Base-by-base conservation (phyloP, 306 rosid species). In the Canavalia gladiata region DNA sequence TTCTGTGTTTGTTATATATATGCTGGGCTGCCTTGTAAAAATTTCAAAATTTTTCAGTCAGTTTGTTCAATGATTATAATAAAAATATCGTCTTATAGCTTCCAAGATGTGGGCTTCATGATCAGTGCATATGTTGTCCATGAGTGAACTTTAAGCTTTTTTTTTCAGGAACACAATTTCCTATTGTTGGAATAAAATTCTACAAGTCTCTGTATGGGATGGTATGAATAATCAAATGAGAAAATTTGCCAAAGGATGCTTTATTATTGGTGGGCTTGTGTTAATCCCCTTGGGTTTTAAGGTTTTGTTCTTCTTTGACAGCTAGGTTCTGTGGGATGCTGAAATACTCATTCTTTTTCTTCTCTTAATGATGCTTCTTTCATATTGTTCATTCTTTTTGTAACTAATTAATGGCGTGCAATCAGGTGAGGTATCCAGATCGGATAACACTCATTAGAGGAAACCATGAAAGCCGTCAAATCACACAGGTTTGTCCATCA, bases 381-480 rank as follows among this genome's bases (percentile, higher is more conserved):
- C 18, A 45, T 66, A 66, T 72, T 55, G 63, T 67, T 80, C 33
- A 37, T 65, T 55, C 73, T 72, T 31, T 3, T 34, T 54, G 72
- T 74, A 51, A 76, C 81, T 78, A 69, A 85, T 78, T 58, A 78
- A 34, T 81, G 80, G 30, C 74, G 62, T 47, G 10, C 72, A 59
- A 83, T 82, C 92, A 96, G 99, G 99, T 96, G 77, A 90, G 99
- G 81, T 96, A 96, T 91, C 99, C 99, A 41, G 98, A 96, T 82
- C 97, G 99, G 77, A 94, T 96, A 86, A 96, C 99, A 75, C 98
- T 94, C 74, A 96, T 96, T n/a, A 85, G 99, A 84, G 99, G 98
- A 82, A 96, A 96, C 84, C 98, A 96, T 66, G 99, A 96, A 86
- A 96, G 99, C 85, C 99, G 99, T 57, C 99, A 94, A 77, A 96